Conservation (phyloP, 108 stramenopile species). For the Fragilariopsis cylindrus region DNA sequence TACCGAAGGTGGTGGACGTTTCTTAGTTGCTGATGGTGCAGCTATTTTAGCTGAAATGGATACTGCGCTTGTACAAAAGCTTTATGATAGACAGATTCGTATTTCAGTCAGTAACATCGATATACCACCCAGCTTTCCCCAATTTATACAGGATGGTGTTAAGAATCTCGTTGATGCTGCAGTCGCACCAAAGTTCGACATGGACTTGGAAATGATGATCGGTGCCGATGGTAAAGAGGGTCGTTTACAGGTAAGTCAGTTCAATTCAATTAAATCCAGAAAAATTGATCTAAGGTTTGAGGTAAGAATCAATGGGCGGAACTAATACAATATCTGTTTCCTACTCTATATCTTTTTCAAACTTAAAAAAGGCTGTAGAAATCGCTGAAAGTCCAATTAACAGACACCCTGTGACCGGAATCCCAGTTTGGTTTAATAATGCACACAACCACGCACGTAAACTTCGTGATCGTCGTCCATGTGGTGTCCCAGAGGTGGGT, state of each 20-base stretch:
- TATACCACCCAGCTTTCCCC: conserved; percentile 68
- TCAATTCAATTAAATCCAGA: no score
- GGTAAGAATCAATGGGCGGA: conserved; percentile 2
- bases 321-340: neutral
- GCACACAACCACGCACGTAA: conserved; percentile 90
- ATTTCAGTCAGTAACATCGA: conserved; percentile 86
- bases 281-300: neutral
- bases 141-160: conserved; percentile 71
- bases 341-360: conserved; percentile 6
- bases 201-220: conserved; percentile 93
- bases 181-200: conserved; percentile 92
- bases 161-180: conserved; percentile 71
- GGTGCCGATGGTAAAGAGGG: conserved; percentile 87
- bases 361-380: conserved; percentile 66
- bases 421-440: conserved; percentile 92
- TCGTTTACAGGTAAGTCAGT: conserved; percentile 50
- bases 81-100: conserved; percentile 79
- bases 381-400: conserved; percentile 84
- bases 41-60: conserved; percentile 86
- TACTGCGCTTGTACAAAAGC: conserved; percentile 64
- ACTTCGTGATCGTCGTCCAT: conserved; percentile 81
- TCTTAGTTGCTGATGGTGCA: conserved; percentile 87
- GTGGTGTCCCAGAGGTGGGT: conserved; percentile 90
- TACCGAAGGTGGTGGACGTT: conserved; percentile 87
- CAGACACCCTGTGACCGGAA: conserved; percentile 85